Base-by-base conservation (phyloP, 2,329 filamentous ascomycete genomes). In the Fusarium metavorans region DNA sequence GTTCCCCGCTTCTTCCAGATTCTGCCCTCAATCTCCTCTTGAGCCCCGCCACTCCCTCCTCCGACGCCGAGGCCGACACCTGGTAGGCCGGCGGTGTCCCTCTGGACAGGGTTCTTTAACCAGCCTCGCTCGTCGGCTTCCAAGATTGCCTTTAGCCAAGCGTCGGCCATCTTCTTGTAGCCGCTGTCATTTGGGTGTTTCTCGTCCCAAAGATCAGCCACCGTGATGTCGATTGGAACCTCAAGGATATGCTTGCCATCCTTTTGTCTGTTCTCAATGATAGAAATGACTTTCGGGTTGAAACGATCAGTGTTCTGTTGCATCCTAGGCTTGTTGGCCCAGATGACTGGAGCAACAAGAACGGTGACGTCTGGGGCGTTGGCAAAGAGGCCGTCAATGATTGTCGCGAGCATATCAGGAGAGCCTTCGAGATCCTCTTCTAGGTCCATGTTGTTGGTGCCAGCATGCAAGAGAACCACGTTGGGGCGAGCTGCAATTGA, bases 111-210 rank as follows among this genome's bases (percentile, higher is more conserved):
- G 20, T 13, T 64, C 62, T 75, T 62, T 39, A 75, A 5, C 72
- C 72, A 75, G 13, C 68, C 72, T 20, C 48, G 74, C 27, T 54
- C 32, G 10, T 72, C 59, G 18, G 72, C 72, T 16, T 70, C 62
- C 0, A 62, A 8, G 35, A 75, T 75, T 9, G 56, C 68, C n/a
- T 72, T 56, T 6, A 72, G 14, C 72, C 72, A 75, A 11, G 72
- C 72, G 20, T 69, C 32, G 2, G 72, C 68, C 72, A 75, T 75
- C 39, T 75, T 75, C 37, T 72, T 39, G 37, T 75, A 75, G 1
- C 72, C 72, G n/a, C 23, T 20, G 25, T 75, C 66, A 10, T 75
- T 75, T 5, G 72, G 72, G 16, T 75, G 72, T 10, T 75, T 75
- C 0, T 41, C 27, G 5, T 75, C 72, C 5, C n/a, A 58, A 1